phyloP scores from a whole-genome alignment of 2,329 filamentous ascomycete genomes.

The Fusarium sp. region DNA sequence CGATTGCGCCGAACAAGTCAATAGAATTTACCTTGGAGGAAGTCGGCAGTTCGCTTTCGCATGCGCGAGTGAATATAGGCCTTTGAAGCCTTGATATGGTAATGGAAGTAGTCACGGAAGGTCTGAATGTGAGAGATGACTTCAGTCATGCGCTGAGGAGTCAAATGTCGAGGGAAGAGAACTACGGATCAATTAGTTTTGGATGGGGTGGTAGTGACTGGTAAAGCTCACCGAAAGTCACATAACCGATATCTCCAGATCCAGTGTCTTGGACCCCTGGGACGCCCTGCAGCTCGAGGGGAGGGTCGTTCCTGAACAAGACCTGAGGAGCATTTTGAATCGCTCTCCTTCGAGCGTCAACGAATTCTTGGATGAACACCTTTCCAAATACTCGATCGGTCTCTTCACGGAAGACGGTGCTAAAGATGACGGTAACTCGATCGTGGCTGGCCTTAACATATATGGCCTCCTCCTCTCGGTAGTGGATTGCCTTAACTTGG shows the following conservation, averaged over 20 bases:
- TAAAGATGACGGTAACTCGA: conserved; percentile 98
- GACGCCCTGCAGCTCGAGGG: conserved; percentile 88
- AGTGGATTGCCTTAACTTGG: conserved; percentile 95
- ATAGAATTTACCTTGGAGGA: conserved; percentile 84
- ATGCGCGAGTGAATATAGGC: conserved; percentile 99
- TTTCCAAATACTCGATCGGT: conserved; percentile 98
- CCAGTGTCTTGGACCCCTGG: conserved; percentile 82
- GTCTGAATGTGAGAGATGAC: conserved; percentile 99
- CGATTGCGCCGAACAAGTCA: background rate
- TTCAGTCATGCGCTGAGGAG: conserved; percentile 88
- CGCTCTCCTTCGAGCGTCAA: conserved; percentile 91
- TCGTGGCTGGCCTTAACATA: conserved; percentile 98
- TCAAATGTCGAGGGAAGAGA: conserved; percentile 94
- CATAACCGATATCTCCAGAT: conserved; percentile 92
- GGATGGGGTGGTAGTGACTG: background rate
- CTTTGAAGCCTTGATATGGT: conserved; percentile 99
- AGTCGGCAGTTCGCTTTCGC: conserved; percentile 97
- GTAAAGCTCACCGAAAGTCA: conserved; percentile 85
- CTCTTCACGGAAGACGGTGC: conserved; percentile 97
- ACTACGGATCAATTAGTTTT: conserved; percentile 65
- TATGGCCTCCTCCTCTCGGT: conserved; percentile 98
- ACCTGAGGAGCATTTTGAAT: conserved; percentile 99
- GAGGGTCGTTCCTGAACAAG: conserved; percentile 93
- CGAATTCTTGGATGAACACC: conserved; percentile 98
- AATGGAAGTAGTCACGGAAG: conserved; percentile 99